These are phyloP conservation scores for Tulasnella sp. DNA, from an alignment of 768 basidiomycete species.

Conservation along the genomic window DNA sequence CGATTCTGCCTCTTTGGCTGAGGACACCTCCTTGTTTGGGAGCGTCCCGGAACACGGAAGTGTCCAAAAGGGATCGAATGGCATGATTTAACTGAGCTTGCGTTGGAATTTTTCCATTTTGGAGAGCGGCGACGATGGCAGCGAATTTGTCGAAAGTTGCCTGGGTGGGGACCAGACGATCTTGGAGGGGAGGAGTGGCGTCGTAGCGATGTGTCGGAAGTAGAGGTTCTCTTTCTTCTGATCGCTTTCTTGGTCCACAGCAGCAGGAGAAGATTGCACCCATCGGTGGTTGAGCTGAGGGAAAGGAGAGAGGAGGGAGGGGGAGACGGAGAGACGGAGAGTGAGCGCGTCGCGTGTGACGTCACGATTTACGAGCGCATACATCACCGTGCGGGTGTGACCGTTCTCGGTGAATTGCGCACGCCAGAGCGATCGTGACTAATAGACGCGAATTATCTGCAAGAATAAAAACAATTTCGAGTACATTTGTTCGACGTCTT, in stretches of 20 bases:
- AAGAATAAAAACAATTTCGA: background rate
- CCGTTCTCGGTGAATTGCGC: background rate
- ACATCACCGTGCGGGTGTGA: background rate
- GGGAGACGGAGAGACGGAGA: too few relatives aligned
- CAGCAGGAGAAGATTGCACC: slow-evolving; percentile 7
- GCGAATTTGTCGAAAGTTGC: slow-evolving; percentile 21
- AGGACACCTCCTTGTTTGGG: slow-evolving; percentile 9
- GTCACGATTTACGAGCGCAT: background rate
- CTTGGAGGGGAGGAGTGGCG: background rate
- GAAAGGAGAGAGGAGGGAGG: background rate
- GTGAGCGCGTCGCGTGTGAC: background rate
- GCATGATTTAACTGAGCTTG: slow-evolving; percentile 3
- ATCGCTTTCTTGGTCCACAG: slow-evolving; percentile 13
- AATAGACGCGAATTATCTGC: background rate
- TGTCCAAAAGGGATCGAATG: background rate
- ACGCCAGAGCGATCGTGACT: background rate
- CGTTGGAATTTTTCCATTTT: slow-evolving; percentile 1
- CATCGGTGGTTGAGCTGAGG: background rate
- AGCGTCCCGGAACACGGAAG: background rate
- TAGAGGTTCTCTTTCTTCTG: slow-evolving; percentile 19
- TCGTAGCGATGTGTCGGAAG: slow-evolving; percentile 1
- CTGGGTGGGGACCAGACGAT: slow-evolving; percentile 5
- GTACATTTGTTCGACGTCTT: background rate
- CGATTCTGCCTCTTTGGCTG: slow-evolving; percentile 8
- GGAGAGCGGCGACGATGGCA: slow-evolving; percentile 15